Percentiles rank a stretch among this genome's conserved stretches.
These are phyloP conservation scores for Cystoisospora suis DNA, from an alignment of 169 alveolate genomes.

Conservation along the genomic window DNA sequence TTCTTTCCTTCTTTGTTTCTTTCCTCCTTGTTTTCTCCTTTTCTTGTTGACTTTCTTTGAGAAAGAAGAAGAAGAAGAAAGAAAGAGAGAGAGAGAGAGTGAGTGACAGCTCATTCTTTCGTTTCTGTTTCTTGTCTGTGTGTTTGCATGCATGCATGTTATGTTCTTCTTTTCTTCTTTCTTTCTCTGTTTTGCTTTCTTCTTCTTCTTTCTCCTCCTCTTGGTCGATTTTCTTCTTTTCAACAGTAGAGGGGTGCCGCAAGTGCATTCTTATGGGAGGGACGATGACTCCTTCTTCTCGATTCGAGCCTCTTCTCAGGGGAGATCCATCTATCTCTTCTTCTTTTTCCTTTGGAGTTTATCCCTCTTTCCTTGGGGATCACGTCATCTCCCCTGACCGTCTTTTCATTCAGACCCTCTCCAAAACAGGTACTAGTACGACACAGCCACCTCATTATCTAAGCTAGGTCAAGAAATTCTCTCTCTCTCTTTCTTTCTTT, in stretches of 20 bases:
- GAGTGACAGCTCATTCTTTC: too few species aligned
- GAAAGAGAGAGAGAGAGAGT: too few species aligned
- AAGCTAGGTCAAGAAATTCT: too few species aligned
- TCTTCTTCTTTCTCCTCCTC: not conserved
- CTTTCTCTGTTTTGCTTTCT: not conserved
- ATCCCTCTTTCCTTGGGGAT: not conserved
- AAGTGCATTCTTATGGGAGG: slow-evolving; percentile 30
- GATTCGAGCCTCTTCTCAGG: not conserved
- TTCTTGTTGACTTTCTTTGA: not conserved
- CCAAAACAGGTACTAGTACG: too few species aligned
- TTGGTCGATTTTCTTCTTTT: not conserved
- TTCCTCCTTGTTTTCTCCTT: not conserved
- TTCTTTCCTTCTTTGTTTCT: not conserved
- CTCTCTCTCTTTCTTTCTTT: too few species aligned
- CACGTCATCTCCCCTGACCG: too few species aligned
- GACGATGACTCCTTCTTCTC: not conserved
- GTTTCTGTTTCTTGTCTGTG: not conserved
- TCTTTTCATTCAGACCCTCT: too few species aligned
- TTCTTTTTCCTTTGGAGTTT: not conserved
- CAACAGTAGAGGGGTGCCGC: not conserved
- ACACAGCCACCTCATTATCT: too few species aligned
- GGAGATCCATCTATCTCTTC: not conserved
- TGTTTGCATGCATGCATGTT: not conserved
- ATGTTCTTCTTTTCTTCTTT: not conserved
- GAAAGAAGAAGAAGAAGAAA: too few species aligned